Conservation (phyloP, 2,329 filamentous ascomycete species). For the Fusarium siculi region DNA sequence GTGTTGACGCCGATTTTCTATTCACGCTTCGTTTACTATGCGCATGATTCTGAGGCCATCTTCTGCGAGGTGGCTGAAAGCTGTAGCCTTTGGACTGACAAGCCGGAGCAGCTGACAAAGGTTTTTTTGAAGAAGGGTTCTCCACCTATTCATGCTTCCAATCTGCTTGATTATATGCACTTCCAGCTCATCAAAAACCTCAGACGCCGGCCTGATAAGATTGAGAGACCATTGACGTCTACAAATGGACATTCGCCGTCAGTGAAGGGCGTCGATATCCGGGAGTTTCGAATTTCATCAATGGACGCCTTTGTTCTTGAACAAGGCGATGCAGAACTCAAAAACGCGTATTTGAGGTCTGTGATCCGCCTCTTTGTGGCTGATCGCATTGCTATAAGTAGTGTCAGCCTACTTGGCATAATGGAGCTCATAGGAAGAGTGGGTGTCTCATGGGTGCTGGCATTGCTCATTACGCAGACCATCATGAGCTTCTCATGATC, state of each 20-base stretch:
- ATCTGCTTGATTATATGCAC: slow-evolving; percentile 51
- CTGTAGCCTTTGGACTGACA: slow-evolving; percentile 67
- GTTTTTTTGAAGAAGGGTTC: slow-evolving; percentile 55
- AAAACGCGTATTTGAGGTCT: slow-evolving; percentile 50
- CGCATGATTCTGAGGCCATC: slow-evolving; percentile 69
- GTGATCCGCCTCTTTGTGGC: slow-evolving; percentile 58
- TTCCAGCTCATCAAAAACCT: slow-evolving; percentile 59
- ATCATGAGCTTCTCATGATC: slow-evolving; percentile 22
- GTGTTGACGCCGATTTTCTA: slow-evolving; percentile 75
- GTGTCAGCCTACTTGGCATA: slow-evolving; percentile 42
- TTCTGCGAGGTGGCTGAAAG: slow-evolving; percentile 69
- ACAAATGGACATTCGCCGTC: slow-evolving; percentile 35
- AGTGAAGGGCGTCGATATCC: slow-evolving; percentile 52
- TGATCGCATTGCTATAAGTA: slow-evolving; percentile 54
- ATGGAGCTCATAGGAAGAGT: slow-evolving; percentile 49
- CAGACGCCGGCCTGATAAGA: slow-evolving; percentile 54
- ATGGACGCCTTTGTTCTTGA: slow-evolving; percentile 62
- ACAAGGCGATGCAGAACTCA: slow-evolving; percentile 43
- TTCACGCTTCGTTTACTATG: slow-evolving; percentile 71
- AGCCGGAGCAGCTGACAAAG: slow-evolving; percentile 61
- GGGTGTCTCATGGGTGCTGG: slow-evolving; percentile 49
- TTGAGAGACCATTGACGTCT: slow-evolving; percentile 56
- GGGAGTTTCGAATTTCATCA: slow-evolving; percentile 59
- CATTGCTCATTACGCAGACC: slow-evolving; percentile 20
- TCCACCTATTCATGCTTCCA: slow-evolving; percentile 49